Evolutionary conservation across 352 stramenopile species (phyloP).

Genomic region (Pythium phragmitis): DNA sequence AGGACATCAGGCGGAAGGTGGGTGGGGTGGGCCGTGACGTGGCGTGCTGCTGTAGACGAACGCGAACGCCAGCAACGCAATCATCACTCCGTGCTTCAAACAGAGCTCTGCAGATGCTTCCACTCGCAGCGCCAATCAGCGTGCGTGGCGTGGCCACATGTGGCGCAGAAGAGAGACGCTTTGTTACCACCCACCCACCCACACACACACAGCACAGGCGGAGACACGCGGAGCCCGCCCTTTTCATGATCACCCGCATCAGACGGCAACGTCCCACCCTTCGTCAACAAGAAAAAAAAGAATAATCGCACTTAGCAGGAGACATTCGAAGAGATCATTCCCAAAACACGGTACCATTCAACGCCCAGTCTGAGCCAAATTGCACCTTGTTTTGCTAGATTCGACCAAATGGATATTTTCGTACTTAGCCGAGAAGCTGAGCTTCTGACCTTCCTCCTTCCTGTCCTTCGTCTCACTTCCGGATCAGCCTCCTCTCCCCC

Average conservation of each 20-base stretch:
- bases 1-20: too few relatives aligned
- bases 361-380: neutral
- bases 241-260: neutral
- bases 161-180: conserved; percentile 19
- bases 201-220: conserved; percentile 13
- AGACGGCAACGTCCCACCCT: conserved; percentile 11
- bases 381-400: conserved; percentile 15
- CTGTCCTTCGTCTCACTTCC: conserved; percentile 6
- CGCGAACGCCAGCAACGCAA: conserved; percentile 1
- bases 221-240: conserved; percentile 1
- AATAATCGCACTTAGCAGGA: conserved; percentile 18
- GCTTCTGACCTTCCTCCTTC: neutral
- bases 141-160: conserved; percentile 7
- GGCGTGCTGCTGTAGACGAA: conserved; percentile 3
- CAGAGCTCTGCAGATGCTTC: neutral
- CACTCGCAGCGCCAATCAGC: conserved; percentile 8
- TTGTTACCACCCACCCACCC: too few relatives aligned
- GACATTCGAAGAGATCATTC: conserved; percentile 15
- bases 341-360: conserved; percentile 11
- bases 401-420: conserved; percentile 3
- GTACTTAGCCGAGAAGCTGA: conserved; percentile 14
- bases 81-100: neutral
- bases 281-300: conserved; percentile 5
- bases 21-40: neutral
- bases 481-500: conserved; percentile 4